Percentiles rank a stretch among this genome's conserved stretches.
Evolutionary conservation across 345 rosid genomes (phyloP).

Genomic region (Eucalyptus urophylla): DNA sequence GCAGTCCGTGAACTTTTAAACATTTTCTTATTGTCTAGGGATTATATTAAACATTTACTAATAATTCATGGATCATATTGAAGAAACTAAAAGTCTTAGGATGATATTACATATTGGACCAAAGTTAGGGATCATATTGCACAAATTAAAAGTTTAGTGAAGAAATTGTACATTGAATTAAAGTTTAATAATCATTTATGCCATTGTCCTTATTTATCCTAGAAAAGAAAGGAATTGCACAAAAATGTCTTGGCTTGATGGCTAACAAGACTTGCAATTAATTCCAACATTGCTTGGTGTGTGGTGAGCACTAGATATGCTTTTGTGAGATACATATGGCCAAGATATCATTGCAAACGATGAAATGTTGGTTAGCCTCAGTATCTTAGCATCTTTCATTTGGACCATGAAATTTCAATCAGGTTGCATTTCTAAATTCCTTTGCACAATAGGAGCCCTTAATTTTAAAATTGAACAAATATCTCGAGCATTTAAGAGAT

Average conservation of each 20-base stretch:
- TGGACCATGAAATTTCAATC: neutral
- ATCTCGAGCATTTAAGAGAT: neutral
- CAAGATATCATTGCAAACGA: neutral
- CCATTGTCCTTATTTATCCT: neutral
- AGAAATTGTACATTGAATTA: neutral
- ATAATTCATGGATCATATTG: neutral
- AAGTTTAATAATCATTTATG: neutral
- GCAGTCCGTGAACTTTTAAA: neutral
- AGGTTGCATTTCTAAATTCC: neutral
- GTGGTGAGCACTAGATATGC: neutral
- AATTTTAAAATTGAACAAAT: neutral
- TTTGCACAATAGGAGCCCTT: neutral
- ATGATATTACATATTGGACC: neutral
- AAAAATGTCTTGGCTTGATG: neutral
- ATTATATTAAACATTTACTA: neutral
- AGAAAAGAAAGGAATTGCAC: neutral
- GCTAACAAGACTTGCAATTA: neutral
- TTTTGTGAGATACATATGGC: neutral
- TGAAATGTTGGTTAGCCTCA: neutral
- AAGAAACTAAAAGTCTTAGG: neutral
- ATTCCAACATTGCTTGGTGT: neutral
- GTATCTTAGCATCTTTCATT: neutral
- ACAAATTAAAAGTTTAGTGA: neutral
- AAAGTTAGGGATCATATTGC: neutral
- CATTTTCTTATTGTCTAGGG: neutral